Conservation (phyloP, 1,139 yeast species). For the Williopsis jadinii region DNA sequence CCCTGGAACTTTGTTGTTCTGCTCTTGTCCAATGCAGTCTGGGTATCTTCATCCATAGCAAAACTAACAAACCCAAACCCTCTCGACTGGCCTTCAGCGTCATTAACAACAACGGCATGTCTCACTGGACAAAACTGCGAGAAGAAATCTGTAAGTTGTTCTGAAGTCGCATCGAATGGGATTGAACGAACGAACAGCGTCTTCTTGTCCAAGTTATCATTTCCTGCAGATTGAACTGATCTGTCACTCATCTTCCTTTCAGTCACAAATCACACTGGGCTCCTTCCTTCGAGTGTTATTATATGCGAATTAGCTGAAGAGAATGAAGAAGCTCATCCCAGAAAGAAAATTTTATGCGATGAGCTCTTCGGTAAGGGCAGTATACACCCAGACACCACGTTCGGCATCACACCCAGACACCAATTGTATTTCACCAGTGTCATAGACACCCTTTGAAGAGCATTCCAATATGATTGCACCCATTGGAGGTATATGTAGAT, state of each 20-base stretch:
- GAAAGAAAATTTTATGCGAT: too few relatives aligned
- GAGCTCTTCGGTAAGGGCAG: too few relatives aligned
- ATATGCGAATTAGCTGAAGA: too few relatives aligned
- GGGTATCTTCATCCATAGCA: slow-evolving; percentile 77
- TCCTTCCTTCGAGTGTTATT: neutral
- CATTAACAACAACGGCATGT: slow-evolving; percentile 89
- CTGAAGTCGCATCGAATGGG: slow-evolving; percentile 76
- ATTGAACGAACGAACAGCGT: slow-evolving; percentile 80
- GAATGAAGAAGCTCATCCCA: too few relatives aligned
- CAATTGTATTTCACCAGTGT: too few relatives aligned
- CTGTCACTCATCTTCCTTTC: slow-evolving; percentile 1
- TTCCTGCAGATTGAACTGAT: slow-evolving; percentile 5
- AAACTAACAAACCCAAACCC: slow-evolving; percentile 97
- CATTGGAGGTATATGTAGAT: too few relatives aligned
- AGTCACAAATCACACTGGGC: neutral
- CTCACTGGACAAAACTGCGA: slow-evolving; percentile 91
- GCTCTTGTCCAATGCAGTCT: slow-evolving; percentile 65
- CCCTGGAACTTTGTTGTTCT: slow-evolving; percentile 60
- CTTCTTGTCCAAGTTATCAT: slow-evolving; percentile 34
- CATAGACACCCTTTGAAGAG: too few relatives aligned
- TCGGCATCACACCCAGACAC: too few relatives aligned
- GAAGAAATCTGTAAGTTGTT: slow-evolving; percentile 73
- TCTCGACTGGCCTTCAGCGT: slow-evolving; percentile 62
- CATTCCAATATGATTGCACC: too few relatives aligned
- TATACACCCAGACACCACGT: too few relatives aligned